phyloP scores from a whole-genome alignment of 2,329 filamentous ascomycete genomes.

The Cladosporium phlei region DNA sequence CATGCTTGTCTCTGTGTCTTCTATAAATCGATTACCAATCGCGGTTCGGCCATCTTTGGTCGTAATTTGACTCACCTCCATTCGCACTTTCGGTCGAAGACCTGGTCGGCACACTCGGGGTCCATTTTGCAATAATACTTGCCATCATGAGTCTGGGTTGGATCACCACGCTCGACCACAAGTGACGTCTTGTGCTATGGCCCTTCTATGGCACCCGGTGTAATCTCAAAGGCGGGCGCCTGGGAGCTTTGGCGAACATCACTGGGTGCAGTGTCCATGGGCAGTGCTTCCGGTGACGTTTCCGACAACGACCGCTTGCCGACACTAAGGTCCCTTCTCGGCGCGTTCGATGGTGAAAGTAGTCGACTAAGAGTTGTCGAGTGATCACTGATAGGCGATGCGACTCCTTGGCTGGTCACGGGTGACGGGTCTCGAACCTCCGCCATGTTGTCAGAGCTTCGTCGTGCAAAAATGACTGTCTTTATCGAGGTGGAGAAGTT shows the following conservation, averaged over 20 bases:
- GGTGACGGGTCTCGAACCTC: constrained; percentile 1
- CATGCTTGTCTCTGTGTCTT: constrained; percentile 98
- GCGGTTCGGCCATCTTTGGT: not conserved
- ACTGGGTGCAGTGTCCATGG: not conserved
- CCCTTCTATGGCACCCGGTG: constrained; percentile 4
- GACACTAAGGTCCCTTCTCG: constrained; percentile 20
- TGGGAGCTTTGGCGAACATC: constrained; percentile 4
- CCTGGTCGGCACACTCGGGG: constrained; percentile 62
- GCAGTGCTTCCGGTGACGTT: constrained; percentile 22
- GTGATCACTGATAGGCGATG: constrained; percentile 6
- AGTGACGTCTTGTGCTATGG: constrained; percentile 8
- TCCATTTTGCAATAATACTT: constrained; percentile 68
- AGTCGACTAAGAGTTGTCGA: constrained; percentile 24
- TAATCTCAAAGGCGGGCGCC: not conserved
- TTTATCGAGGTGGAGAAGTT: constrained; percentile 1
- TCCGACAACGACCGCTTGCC: constrained; percentile 29
- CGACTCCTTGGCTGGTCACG: not conserved
- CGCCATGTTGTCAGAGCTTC: not conserved
- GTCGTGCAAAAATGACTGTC: not conserved
- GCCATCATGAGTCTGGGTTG: constrained; percentile 62
- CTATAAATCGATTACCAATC: constrained; percentile 42
- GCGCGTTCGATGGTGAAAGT: constrained; percentile 20
- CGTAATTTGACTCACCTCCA: constrained; percentile 68
- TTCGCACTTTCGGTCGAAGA: constrained; percentile 81
- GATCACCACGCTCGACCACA: constrained; percentile 39